A percentile compares a stretch with the other conserved stretches of the same genome.
Conservation (phyloP, 2,329 filamentous ascomycete species). For the Botrytis pseudocinerea region DNA sequence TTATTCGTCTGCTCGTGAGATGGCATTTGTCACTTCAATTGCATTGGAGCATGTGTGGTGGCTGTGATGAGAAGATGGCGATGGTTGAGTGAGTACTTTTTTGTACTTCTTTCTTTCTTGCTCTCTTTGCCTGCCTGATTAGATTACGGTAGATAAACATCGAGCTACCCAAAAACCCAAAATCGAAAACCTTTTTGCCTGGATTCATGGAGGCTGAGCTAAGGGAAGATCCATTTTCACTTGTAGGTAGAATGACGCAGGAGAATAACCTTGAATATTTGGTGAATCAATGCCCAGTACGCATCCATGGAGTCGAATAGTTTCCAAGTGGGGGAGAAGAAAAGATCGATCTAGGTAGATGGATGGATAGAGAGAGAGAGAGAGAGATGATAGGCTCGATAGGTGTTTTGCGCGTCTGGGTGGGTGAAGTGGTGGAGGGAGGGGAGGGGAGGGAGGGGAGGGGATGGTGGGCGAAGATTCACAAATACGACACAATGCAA, state of each 20-base stretch:
- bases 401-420: not conserved
- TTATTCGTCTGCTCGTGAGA: not conserved
- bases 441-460: too few relatives aligned
- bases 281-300: not conserved
- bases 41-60: not conserved
- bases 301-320: not conserved
- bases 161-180: not conserved
- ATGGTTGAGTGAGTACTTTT: not conserved
- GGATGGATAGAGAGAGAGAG: too few relatives aligned
- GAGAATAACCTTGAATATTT: not conserved
- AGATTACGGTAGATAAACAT: not conserved
- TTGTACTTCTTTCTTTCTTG: not conserved
- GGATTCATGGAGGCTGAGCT: not conserved
- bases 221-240: slow-evolving; percentile 2
- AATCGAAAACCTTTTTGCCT: not conserved
- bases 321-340: not conserved
- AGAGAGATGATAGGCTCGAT: not conserved
- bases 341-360: not conserved
- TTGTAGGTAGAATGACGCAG: slow-evolving; percentile 6
- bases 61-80: not conserved
- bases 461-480: not conserved
- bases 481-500: not conserved
- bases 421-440: not conserved
- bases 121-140: not conserved
- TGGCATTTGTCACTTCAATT: not conserved